Evolutionary conservation across 768 basidiomycete species (phyloP).

Genomic region (Hemileccinum rubropunctum): DNA sequence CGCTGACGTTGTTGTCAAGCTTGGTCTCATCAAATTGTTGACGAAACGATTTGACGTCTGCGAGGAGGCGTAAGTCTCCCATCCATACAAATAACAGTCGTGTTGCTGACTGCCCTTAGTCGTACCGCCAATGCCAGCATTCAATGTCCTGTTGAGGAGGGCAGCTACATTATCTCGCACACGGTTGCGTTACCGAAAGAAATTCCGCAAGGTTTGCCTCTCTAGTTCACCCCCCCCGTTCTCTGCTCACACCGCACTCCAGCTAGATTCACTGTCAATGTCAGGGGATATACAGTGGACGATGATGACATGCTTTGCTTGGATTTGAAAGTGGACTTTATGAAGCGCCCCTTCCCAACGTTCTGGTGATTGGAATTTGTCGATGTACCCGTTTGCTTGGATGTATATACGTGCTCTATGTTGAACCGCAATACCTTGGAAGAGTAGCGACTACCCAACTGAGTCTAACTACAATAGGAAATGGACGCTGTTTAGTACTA

Average conservation of each 20-base stretch:
- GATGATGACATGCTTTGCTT: conserved; percentile 82
- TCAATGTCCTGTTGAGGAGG: conserved; percentile 80
- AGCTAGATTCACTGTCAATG: conserved; percentile 83
- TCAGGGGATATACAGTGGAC: conserved; percentile 65
- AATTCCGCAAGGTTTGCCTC: conserved; percentile 70
- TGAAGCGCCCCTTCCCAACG: conserved; percentile 35
- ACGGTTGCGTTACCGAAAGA: conserved; percentile 87
- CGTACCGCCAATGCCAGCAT: conserved; percentile 70
- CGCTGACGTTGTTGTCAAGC: conserved; percentile 86
- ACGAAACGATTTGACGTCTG: conserved; percentile 84
- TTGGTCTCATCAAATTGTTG: conserved; percentile 91
- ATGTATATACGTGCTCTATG: conserved; percentile 2
- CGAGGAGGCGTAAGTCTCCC: conserved; percentile 79
- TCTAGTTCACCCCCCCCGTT: too few species aligned
- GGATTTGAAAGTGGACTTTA: conserved; percentile 76
- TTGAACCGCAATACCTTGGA: not conserved
- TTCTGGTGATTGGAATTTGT: conserved; percentile 24
- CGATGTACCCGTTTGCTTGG: conserved; percentile 2
- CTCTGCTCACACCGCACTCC: conserved; percentile 3
- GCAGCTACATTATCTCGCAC: conserved; percentile 70
- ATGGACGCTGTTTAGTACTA: not conserved
- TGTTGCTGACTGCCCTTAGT: conserved; percentile 37
- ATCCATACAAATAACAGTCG: not conserved
- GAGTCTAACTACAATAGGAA: conserved; percentile 9
- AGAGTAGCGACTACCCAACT: too few species aligned